These are phyloP conservation scores for Fusarium sp. DNA, from an alignment of 2,329 filamentous ascomycete genomes.

Conservation along the genomic window DNA sequence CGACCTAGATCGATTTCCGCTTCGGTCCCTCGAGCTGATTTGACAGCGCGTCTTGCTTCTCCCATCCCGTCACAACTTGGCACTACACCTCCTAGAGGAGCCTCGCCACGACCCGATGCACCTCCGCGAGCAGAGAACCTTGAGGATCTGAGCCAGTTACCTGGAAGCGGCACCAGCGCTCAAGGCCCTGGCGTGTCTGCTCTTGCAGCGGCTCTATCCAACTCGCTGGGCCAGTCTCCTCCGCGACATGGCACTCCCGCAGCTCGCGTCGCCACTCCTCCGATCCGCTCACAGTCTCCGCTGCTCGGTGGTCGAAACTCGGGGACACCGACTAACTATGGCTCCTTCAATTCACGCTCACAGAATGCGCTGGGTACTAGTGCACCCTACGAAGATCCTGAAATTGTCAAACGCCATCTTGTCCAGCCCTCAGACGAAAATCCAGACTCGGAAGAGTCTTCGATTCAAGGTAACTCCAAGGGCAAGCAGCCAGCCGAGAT, in stretches of 20 bases:
- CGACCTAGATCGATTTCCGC: constrained; percentile 62
- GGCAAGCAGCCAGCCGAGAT: constrained; percentile 66
- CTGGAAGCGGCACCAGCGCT: constrained; percentile 72
- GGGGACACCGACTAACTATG: constrained; percentile 80
- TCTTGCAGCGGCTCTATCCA: constrained; percentile 86
- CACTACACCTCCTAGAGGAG: constrained; percentile 55
- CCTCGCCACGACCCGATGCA: constrained; percentile 50
- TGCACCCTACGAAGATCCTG: constrained; percentile 85
- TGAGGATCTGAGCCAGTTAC: constrained; percentile 71
- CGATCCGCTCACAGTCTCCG: constrained; percentile 56
- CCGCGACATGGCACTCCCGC: constrained; percentile 75
- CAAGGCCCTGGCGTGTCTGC: constrained; percentile 88
- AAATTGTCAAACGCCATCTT: constrained; percentile 90
- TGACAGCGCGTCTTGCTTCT: constrained; percentile 72
- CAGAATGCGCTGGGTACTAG: constrained; percentile 61
- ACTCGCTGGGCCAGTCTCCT: constrained; percentile 77
- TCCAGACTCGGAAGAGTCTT: constrained; percentile 62
- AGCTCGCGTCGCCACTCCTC: constrained; percentile 70
- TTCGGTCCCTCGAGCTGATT: constrained; percentile 69
- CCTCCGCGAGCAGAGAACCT: constrained; percentile 44
- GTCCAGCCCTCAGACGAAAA: constrained; percentile 74
- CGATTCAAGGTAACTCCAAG: constrained; percentile 60
- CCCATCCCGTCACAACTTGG: constrained; percentile 62
- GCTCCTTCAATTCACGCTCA: constrained; percentile 82
- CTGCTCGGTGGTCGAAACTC: constrained; percentile 55